phyloP scores from a whole-genome alignment of 2,329 filamentous ascomycete species.

The Uncinocarpus reesii region DNA sequence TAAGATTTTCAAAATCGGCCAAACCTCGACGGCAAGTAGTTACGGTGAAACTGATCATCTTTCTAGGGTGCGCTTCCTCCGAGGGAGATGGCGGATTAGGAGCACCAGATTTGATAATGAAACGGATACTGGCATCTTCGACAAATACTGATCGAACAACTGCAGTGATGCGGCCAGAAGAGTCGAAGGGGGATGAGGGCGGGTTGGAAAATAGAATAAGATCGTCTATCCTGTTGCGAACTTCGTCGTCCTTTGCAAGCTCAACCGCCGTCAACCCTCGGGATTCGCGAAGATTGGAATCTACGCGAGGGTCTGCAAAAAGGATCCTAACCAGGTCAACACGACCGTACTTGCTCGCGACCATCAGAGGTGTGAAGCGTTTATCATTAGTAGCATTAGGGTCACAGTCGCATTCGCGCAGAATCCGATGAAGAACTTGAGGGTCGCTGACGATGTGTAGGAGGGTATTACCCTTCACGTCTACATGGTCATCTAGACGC shows the following conservation, averaged over 20 bases:
- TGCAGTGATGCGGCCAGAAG: slow-evolving; percentile 74
- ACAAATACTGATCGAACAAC: slow-evolving; percentile 95
- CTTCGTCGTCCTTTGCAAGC: slow-evolving; percentile 93
- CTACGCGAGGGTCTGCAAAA: slow-evolving; percentile 78
- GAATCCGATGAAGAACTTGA: slow-evolving; percentile 60
- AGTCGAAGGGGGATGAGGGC: slow-evolving; percentile 41
- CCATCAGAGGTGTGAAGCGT: slow-evolving; percentile 90
- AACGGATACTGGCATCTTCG: slow-evolving; percentile 83
- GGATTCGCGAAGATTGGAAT: slow-evolving; percentile 70
- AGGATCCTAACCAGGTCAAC: slow-evolving; percentile 84
- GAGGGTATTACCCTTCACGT: slow-evolving; percentile 84
- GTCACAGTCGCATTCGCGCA: slow-evolving; percentile 83
- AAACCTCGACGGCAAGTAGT: slow-evolving; percentile 86
- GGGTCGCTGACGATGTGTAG: slow-evolving; percentile 92
- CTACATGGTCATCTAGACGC: slow-evolving; percentile 85
- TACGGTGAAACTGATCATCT: slow-evolving; percentile 68
- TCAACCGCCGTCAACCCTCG: slow-evolving; percentile 89
- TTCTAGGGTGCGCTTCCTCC: slow-evolving; percentile 42
- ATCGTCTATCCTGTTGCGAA: slow-evolving; percentile 92
- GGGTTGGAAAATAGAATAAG: slow-evolving; percentile 70
- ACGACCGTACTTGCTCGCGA: slow-evolving; percentile 94
- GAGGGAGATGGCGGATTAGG: slow-evolving; percentile 42
- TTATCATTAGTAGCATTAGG: slow-evolving; percentile 93
- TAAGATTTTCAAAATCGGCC: slow-evolving; percentile 81
- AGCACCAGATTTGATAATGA: slow-evolving; percentile 88